phyloP scores from a whole-genome alignment of 768 basidiomycete species.

The Pleurotus cornucopiae region DNA sequence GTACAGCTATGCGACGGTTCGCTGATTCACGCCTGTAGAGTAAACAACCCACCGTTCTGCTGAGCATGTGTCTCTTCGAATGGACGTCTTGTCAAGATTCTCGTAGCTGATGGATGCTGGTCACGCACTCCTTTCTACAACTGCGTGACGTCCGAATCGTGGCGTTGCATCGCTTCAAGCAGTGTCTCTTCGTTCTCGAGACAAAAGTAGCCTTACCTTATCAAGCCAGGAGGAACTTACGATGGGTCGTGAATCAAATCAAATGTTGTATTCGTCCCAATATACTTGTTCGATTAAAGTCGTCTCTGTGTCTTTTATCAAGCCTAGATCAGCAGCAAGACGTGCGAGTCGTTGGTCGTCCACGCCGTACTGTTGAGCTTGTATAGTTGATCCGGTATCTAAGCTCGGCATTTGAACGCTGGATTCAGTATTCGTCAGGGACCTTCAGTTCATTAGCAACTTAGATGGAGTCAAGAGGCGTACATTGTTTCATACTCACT shows the following conservation, averaged over 20 bases:
- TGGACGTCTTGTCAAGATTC: constrained; percentile 2
- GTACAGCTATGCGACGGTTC: too few relatives aligned
- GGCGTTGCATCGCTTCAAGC: constrained; percentile 6
- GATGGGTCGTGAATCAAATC: background rate
- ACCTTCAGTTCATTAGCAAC: too few relatives aligned
- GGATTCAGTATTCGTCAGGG: too few relatives aligned
- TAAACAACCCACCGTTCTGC: constrained; percentile 6
- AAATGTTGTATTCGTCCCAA: constrained; percentile 2
- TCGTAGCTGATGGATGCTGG: background rate
- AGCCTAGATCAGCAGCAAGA: too few relatives aligned
- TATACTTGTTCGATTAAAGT: too few relatives aligned
- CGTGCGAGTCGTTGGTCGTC: too few relatives aligned
- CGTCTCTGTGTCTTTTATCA: too few relatives aligned
- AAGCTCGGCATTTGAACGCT: too few relatives aligned
- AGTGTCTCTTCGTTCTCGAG: constrained; percentile 2
- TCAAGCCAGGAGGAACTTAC: background rate
- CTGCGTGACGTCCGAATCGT: background rate
- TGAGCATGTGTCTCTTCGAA: background rate
- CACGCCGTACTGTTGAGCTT: too few relatives aligned
- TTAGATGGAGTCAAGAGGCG: too few relatives aligned
- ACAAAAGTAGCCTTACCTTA: background rate
- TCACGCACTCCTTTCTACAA: background rate
- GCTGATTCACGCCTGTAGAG: background rate
- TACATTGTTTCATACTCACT: too few relatives aligned
- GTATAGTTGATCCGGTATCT: too few relatives aligned